Percentiles rank a stretch among this genome's conserved stretches.
These are phyloP conservation scores for Colletotrichum gloeosporioides DNA, from an alignment of 2,329 filamentous ascomycete species.

Conservation along the genomic window DNA sequence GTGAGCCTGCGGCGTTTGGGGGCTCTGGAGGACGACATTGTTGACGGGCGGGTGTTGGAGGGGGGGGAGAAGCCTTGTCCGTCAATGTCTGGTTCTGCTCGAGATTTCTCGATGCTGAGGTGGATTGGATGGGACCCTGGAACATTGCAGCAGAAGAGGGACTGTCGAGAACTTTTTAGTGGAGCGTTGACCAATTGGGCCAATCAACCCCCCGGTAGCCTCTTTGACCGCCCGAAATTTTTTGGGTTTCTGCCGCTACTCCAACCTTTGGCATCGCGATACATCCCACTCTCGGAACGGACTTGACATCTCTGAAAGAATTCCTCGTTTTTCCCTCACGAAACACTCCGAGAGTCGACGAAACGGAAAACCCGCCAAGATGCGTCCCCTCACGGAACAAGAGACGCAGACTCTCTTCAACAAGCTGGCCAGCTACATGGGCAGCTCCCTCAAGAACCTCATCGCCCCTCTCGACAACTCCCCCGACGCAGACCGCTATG, in stretches of 20 bases:
- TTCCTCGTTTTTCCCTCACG: neutral
- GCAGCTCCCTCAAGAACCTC: conserved; percentile 83
- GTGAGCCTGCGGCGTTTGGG: conserved; percentile 65
- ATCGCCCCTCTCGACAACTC: conserved; percentile 75
- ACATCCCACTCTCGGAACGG: neutral
- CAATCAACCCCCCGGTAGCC: neutral
- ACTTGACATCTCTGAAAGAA: neutral
- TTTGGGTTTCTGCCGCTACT: conserved; percentile 28
- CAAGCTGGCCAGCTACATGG: conserved; percentile 94
- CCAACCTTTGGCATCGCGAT: conserved; percentile 16
- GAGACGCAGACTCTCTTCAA: conserved; percentile 85
- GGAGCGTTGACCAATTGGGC: conserved; percentile 27
- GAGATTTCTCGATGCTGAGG: conserved; percentile 16
- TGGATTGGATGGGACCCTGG: neutral
- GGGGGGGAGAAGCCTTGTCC: neutral
- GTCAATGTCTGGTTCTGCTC: neutral
- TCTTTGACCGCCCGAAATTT: conserved; percentile 32
- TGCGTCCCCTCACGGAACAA: conserved; percentile 82
- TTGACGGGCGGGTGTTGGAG: neutral
- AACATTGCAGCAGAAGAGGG: conserved; percentile 17
- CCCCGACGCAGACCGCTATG: conserved; percentile 75
- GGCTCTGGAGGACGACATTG: conserved; percentile 54
- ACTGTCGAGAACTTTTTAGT: conserved; percentile 11
- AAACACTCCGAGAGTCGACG: neutral
- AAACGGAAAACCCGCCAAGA: conserved; percentile 42